phyloP scores from a whole-genome alignment of 805 yeast genomes.

The Wickerhamomyces alni region DNA sequence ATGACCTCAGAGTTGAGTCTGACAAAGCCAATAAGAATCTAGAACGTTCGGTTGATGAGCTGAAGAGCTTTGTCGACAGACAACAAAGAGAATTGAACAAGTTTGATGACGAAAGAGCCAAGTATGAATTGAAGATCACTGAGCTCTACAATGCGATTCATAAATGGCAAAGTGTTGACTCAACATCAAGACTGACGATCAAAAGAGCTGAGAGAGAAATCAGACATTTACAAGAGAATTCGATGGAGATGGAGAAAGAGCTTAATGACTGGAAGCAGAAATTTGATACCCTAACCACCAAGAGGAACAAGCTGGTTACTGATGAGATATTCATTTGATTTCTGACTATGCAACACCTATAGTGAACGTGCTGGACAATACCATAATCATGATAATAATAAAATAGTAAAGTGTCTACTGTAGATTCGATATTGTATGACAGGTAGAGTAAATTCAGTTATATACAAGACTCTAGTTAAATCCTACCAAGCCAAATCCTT shows the following conservation, averaged over 20 bases:
- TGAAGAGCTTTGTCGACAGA: conserved; percentile 44
- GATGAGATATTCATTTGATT: conserved; percentile 23
- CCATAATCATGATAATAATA: background rate
- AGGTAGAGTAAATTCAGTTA: too few species aligned
- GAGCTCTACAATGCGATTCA: conserved; percentile 40
- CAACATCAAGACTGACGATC: conserved; percentile 35
- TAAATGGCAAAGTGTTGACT: conserved; percentile 37
- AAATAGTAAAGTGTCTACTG: background rate
- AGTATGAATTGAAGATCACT: conserved; percentile 44
- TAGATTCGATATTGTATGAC: background rate
- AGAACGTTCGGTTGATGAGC: conserved; percentile 48
- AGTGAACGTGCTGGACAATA: too few species aligned
- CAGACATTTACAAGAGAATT: conserved; percentile 46
- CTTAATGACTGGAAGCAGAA: conserved; percentile 48
- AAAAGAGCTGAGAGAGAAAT: conserved; percentile 52
- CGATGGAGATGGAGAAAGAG: conserved; percentile 50
- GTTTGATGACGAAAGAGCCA: conserved; percentile 54
- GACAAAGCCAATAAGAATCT: conserved; percentile 43
- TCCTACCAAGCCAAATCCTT: conserved; percentile 54
- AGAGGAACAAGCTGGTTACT: conserved; percentile 13
- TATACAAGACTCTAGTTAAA: conserved; percentile 32
- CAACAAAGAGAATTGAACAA: conserved; percentile 44
- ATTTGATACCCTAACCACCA: conserved; percentile 21
- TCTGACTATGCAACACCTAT: background rate
- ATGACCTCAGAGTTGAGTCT: conserved; percentile 44